These are phyloP conservation scores for Globisporangium recalcitrans DNA, from an alignment of 352 stramenopile genomes.

Conservation along the genomic window DNA sequence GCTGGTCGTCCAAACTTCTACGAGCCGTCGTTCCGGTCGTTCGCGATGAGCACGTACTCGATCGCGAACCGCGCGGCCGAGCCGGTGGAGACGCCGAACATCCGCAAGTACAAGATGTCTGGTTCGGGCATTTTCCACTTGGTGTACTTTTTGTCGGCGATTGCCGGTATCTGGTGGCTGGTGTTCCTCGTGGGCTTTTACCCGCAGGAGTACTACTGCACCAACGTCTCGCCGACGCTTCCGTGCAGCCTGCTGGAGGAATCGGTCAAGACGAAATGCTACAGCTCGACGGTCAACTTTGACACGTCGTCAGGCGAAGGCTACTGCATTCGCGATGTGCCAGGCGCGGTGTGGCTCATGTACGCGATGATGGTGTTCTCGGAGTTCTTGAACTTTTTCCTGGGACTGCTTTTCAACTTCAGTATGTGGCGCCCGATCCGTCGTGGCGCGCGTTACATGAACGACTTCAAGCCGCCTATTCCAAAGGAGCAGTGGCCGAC, in stretches of 20 bases:
- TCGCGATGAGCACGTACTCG: slow-evolving; percentile 87
- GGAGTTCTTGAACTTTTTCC: slow-evolving; percentile 85
- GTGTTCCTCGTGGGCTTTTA: slow-evolving; percentile 80
- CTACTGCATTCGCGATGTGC: slow-evolving; percentile 76
- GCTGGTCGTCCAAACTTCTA: slow-evolving; percentile 68
- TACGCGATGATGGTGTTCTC: slow-evolving; percentile 84
- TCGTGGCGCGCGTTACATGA: slow-evolving; percentile 83
- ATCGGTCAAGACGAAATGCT: slow-evolving; percentile 45
- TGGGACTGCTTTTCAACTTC: slow-evolving; percentile 88
- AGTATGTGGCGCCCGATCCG: slow-evolving; percentile 89
- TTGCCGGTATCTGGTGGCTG: slow-evolving; percentile 72
- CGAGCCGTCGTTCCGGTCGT: slow-evolving; percentile 86
- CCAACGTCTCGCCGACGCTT: slow-evolving; percentile 60
- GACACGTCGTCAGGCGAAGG: slow-evolving; percentile 51
- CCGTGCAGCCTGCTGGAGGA: slow-evolving; percentile 53
- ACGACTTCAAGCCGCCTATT: slow-evolving; percentile 88
- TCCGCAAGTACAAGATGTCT: slow-evolving; percentile 90
- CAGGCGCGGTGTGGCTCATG: slow-evolving; percentile 70
- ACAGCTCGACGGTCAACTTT: slow-evolving; percentile 71
- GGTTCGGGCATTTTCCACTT: slow-evolving; percentile 80
- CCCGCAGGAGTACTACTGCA: slow-evolving; percentile 78
- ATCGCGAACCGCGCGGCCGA: slow-evolving; percentile 85
- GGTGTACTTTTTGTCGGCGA: slow-evolving; percentile 72
- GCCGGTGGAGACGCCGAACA: slow-evolving; percentile 85
- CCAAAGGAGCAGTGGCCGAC: slow-evolving; percentile 87